phyloP scores from a whole-genome alignment of 129 eudicot genomes.

The Deinandra increscens region DNA sequence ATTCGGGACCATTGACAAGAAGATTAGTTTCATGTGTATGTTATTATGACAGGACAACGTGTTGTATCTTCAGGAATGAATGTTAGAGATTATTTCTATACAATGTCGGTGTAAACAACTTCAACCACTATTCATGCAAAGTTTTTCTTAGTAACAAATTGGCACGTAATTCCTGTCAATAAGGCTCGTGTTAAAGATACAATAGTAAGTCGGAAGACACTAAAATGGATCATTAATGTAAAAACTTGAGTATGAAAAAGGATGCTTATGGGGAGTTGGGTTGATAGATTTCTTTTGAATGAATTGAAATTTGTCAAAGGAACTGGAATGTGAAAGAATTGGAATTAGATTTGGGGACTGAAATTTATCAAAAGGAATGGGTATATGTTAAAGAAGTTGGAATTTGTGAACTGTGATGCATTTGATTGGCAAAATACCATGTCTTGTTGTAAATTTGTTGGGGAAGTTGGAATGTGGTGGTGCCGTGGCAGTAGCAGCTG shows the following conservation, averaged over 20 bases:
- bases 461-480: too few species aligned
- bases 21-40: background rate
- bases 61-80: too few species aligned
- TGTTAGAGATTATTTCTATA: too few species aligned
- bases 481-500: too few species aligned
- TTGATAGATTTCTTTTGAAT: background rate
- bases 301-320: background rate
- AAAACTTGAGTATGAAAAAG: background rate
- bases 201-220: background rate
- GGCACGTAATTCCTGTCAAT: background rate
- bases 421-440: too few species aligned
- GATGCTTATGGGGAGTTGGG: background rate
- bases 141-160: background rate
- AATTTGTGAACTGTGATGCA: too few species aligned
- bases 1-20: background rate
- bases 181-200: background rate
- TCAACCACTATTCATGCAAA: background rate
- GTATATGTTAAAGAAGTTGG: too few species aligned
- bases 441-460: too few species aligned
- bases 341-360: background rate
- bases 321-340: background rate
- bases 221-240: background rate
- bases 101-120: constrained; percentile 1
- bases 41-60: background rate
- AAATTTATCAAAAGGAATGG: too few species aligned